Conservation (phyloP, 140 eudicot genomes). For the Senecio squalidus region DNA sequence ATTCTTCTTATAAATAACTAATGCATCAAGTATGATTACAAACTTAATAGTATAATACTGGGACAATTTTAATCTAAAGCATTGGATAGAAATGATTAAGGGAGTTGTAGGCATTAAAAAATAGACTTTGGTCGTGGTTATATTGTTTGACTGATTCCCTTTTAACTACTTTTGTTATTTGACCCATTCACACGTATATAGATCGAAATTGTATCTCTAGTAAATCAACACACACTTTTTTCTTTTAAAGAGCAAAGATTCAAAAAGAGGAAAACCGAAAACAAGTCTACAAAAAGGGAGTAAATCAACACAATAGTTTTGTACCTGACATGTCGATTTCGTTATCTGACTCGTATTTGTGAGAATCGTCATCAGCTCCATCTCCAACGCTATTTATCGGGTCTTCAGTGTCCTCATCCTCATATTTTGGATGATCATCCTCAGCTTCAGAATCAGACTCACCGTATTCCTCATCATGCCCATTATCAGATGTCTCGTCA, state of each 20-base stretch:
- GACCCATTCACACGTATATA: background rate
- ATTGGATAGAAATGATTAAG: background rate
- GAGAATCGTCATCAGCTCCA: constrained; percentile 41
- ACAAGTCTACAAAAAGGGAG: too few relatives aligned
- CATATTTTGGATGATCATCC: constrained; percentile 52
- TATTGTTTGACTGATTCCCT: background rate
- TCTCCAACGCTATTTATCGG: constrained; percentile 32
- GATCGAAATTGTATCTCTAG: background rate
- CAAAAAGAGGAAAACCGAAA: too few relatives aligned
- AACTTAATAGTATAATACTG: too few relatives aligned
- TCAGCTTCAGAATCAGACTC: constrained; percentile 67
- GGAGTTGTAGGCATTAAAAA: background rate
- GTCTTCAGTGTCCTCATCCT: constrained; percentile 52
- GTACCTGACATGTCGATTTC: constrained; percentile 68
- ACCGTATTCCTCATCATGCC: constrained; percentile 52
- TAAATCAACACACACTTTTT: too few relatives aligned
- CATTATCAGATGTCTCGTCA: constrained; percentile 42
- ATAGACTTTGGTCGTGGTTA: background rate
- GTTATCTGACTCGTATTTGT: constrained; percentile 66
- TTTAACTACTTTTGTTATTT: background rate
- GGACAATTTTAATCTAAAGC: too few relatives aligned
- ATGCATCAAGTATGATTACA: too few relatives aligned
- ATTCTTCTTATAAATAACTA: too few relatives aligned
- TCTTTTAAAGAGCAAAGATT: too few relatives aligned
- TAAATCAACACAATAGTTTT: background rate